phyloP scores from a whole-genome alignment of 352 stramenopile genomes.

The Pythium dissimile region DNA sequence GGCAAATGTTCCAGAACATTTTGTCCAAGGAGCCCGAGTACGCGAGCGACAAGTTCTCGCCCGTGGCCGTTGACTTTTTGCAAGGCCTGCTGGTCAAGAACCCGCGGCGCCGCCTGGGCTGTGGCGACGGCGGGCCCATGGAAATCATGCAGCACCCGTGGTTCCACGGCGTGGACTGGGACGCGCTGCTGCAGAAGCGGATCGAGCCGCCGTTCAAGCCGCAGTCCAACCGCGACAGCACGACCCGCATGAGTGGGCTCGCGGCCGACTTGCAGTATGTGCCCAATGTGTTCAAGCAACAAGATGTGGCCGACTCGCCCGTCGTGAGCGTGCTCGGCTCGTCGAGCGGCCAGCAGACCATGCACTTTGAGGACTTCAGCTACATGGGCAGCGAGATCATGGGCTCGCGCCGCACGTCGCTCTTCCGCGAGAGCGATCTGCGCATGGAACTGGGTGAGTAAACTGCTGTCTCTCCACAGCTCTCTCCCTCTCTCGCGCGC shows the following conservation, averaged over 20 bases:
- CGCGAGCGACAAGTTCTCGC: constrained; percentile 57
- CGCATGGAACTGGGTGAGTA: constrained; percentile 81
- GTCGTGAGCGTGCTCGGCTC: constrained; percentile 57
- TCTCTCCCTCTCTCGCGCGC: neutral
- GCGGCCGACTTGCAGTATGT: constrained; percentile 74
- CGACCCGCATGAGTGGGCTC: constrained; percentile 39
- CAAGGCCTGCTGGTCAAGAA: constrained; percentile 74
- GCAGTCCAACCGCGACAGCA: constrained; percentile 26
- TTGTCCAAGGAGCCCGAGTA: constrained; percentile 67
- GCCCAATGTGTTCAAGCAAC: constrained; percentile 76
- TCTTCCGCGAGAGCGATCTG: constrained; percentile 82
- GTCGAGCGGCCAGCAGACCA: constrained; percentile 51
- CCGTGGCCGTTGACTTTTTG: constrained; percentile 61
- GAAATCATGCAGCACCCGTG: constrained; percentile 85
- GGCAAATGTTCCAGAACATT: constrained; percentile 87
- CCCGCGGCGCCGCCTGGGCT: constrained; percentile 58
- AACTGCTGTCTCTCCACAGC: neutral
- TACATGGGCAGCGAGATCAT: constrained; percentile 88
- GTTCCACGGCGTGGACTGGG: constrained; percentile 79
- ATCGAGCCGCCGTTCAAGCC: constrained; percentile 74
- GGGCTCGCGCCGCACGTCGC: constrained; percentile 72
- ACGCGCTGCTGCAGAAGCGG: constrained; percentile 55
- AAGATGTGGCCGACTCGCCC: constrained; percentile 80
- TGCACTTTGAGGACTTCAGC: constrained; percentile 87
- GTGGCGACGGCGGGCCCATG: constrained; percentile 46